Evolutionary conservation across 139 green algal species (phyloP).

Genomic region (Auxenochlorella protothecoides): DNA sequence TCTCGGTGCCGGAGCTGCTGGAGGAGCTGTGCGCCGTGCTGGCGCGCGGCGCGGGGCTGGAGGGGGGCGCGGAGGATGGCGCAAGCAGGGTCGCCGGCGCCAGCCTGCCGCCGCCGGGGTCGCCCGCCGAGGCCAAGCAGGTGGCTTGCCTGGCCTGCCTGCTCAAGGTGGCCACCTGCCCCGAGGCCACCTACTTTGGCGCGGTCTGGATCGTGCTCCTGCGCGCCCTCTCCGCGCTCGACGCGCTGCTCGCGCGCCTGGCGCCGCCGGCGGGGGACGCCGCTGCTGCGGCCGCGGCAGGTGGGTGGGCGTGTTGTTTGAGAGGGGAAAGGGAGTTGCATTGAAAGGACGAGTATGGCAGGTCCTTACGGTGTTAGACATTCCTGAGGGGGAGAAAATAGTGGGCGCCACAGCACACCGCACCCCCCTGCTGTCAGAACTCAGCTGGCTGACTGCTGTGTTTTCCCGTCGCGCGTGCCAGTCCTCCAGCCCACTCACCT

Average conservation of each 20-base stretch:
- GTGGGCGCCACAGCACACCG: no score
- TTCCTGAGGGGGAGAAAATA: no score
- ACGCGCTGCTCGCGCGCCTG: conserved; percentile 36
- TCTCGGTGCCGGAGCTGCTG: conserved; percentile 51
- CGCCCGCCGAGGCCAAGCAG: conserved; percentile 20
- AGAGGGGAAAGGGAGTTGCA: no score
- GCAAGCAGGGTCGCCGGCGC: no score
- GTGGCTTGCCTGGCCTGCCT: conserved; percentile 53
- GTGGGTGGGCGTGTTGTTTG: no score
- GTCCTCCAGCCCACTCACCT: no score
- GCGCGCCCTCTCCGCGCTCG: conserved; percentile 53
- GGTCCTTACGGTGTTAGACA: no score
- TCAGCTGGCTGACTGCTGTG: no score
- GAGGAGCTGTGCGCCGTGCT: conserved; percentile 39
- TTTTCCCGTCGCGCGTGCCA: no score
- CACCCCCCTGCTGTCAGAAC: no score
- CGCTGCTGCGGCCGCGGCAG: no score
- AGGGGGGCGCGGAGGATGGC: conserved; percentile 3
- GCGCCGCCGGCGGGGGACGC: background rate
- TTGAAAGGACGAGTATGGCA: no score
- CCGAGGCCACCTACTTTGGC: conserved; percentile 57
- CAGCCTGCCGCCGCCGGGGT: background rate
- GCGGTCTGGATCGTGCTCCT: conserved; percentile 61
- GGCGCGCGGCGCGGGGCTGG: conserved; percentile 22
- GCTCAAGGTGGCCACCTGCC: conserved; percentile 36